A percentile compares a stretch with the other conserved stretches of the same genome.
phyloP scores from a whole-genome alignment of 352 stramenopile genomes.

The Pythium scleroteichum region DNA sequence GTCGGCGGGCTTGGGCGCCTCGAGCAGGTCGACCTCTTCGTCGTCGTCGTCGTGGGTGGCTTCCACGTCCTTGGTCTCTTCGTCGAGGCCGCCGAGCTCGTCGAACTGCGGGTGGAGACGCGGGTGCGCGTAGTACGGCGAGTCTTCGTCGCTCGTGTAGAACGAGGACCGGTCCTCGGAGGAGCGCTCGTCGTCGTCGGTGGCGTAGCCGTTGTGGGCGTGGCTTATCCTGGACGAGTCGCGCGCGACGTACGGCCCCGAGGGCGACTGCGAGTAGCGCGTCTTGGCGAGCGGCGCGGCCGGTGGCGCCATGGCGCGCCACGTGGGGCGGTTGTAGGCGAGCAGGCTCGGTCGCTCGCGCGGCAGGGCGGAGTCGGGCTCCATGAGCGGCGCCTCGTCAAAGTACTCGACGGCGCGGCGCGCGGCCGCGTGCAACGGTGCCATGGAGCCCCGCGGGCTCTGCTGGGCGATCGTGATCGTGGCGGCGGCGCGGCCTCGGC shows the following conservation, averaged over 20 bases:
- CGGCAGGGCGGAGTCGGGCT: conserved; percentile 1
- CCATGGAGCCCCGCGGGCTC: conserved; percentile 17
- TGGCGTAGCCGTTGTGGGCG: conserved; percentile 1
- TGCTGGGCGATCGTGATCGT: conserved; percentile 11
- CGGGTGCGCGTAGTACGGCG: conserved; percentile 19
- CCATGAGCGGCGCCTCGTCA: conserved; percentile 22
- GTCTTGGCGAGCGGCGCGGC: conserved; percentile 7
- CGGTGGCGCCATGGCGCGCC: conserved; percentile 4
- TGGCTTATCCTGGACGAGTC: conserved; percentile 8
- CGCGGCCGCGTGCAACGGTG: conserved; percentile 17
- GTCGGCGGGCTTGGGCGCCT: conserved; percentile 16
- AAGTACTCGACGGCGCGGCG: conserved; percentile 24
- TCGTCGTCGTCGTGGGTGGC: conserved; percentile 28
- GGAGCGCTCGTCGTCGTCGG: conserved; percentile 7
- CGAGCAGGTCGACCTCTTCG: conserved; percentile 34
- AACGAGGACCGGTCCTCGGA: conserved; percentile 11
- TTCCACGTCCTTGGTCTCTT: conserved; percentile 23
- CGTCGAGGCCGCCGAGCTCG: conserved; percentile 15
- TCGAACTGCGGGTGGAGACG: not conserved
- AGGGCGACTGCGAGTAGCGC: conserved; percentile 1
- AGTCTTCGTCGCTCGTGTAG: conserved; percentile 28
- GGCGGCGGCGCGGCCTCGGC: not conserved
- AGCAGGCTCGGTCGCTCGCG: conserved; percentile 14
- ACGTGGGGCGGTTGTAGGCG: conserved; percentile 19
- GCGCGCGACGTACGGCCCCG: not conserved